Conservation (phyloP, 2,329 filamentous ascomycete genomes). For the Ustilaginoidea virens region DNA sequence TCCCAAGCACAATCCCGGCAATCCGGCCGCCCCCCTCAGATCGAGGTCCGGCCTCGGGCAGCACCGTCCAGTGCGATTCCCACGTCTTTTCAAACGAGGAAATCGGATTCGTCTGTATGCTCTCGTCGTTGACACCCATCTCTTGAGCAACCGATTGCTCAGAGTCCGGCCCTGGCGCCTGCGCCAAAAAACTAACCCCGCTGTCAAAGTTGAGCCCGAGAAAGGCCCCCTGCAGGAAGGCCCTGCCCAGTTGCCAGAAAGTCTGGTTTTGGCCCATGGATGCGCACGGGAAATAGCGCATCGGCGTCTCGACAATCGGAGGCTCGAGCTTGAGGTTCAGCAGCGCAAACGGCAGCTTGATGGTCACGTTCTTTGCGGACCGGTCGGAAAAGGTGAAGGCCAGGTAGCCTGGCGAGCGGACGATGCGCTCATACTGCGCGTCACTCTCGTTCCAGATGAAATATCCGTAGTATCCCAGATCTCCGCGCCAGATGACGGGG, state of each 20-base stretch:
- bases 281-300: background rate
- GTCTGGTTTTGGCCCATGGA: background rate
- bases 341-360: background rate
- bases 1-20: too few relatives aligned
- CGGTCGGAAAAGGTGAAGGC: background rate
- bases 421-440: background rate
- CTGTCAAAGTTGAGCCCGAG: background rate
- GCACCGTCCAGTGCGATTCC: slow-evolving; percentile 10
- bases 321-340: background rate
- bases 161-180: background rate
- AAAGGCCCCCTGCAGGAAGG: background rate
- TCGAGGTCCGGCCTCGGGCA: too few relatives aligned
- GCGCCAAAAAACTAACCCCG: background rate
- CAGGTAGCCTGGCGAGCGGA: background rate
- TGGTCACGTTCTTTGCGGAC: background rate
- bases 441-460: background rate
- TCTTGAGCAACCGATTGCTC: background rate
- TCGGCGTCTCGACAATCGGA: background rate
- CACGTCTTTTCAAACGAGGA: slow-evolving; percentile 4
- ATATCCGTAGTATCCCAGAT: background rate
- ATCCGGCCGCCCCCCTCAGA: too few relatives aligned
- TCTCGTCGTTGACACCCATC: background rate
- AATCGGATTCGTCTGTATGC: background rate
- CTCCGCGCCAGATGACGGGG: background rate
- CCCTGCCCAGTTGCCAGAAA: background rate